Evolutionary conservation across 139 green algal species (phyloP), one percentile per base, ranked within the genome.

Genomic region (Helicosporidium sp.): DNA sequence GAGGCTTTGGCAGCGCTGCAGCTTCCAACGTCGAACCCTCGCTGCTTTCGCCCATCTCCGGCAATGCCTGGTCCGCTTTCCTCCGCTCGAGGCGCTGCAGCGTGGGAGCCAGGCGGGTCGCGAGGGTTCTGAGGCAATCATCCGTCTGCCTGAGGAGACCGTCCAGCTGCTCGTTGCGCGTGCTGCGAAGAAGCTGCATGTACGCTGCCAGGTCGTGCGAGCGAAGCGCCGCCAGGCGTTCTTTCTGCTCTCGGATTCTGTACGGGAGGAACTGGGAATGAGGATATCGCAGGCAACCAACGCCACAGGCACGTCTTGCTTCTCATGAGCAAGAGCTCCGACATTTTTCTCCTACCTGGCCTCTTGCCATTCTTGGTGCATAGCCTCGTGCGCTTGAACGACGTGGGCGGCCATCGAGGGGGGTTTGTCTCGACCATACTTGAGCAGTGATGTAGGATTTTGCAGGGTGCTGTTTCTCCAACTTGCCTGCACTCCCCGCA

Each of bases 141-240:
- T 73, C 59, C 10, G 69, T 77, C 46, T 74, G 62, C 4, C 23
- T 19, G 19, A 90, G 68, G 44, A 89, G 64, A 22, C 69, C 27
- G 1, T 68, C 43, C 33, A 91, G 41, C 6, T 64, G 45, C 37
- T 50, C 37, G 49, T 57, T 77, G 41, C 70, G 71, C 20, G 60
- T 46, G n/a, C 68, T 46, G 19, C 50, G 49, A 10, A 84, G 56
- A 54, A 93, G 52, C 12, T 58, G 48, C 12, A 84, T 56, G 58
- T 94, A 94, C 0, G 55, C 68, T 13, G 74, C 54, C 57, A 93
- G 57, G 49, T 93, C 74, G 46, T 81, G 75, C 5, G 52, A 49
- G 26, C 69, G 69, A 8, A 94, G 68, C 4, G 76, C 64, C 23
- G 63, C 51, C 42, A 94, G 54, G 5, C 81, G 67, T 39, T 66